Percentiles rank a stretch among this genome's conserved stretches.
These are phyloP conservation scores for Trichosporon sp. DNA, from an alignment of 1,284 basidiomycete species.

Conservation along the genomic window DNA sequence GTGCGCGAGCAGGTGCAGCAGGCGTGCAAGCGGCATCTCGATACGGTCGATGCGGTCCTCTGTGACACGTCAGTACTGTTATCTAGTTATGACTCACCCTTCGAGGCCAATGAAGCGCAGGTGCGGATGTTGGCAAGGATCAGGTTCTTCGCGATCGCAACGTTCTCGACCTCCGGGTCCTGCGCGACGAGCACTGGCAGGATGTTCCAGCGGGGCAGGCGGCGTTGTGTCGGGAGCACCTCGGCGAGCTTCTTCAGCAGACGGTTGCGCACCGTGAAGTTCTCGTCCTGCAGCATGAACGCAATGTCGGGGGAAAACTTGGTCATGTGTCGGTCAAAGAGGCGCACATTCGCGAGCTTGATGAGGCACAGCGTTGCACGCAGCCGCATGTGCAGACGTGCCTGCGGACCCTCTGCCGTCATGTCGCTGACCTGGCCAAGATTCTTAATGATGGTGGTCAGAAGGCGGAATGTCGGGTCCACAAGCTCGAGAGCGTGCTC, in stretches of 20 bases:
- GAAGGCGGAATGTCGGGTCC: constrained; percentile 72
- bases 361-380: constrained; percentile 79
- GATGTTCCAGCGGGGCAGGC: constrained; percentile 75
- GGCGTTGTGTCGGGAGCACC: constrained; percentile 65
- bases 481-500: constrained; percentile 69
- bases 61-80: constrained; percentile 36
- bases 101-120: not conserved
- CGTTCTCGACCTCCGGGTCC: constrained; percentile 83
- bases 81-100: not conserved
- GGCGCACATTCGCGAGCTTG: constrained; percentile 70
- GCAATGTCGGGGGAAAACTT: constrained; percentile 71
- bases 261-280: constrained; percentile 76
- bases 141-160: constrained; percentile 37
- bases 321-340: constrained; percentile 66
- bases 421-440: constrained; percentile 67
- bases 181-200: constrained; percentile 85
- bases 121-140: constrained; percentile 1
- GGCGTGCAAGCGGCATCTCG: constrained; percentile 79
- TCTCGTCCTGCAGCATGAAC: constrained; percentile 80
- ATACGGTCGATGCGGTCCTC: constrained; percentile 68
- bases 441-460: constrained; percentile 68
- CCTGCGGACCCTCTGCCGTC: constrained; percentile 61
- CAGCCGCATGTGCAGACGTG: constrained; percentile 64
- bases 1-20: constrained; percentile 85
- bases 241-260: constrained; percentile 76